Evolutionary conservation across 2,329 filamentous ascomycete genomes (phyloP), one percentile per base, ranked within the genome.

Genomic region (Pyricularia pennisetigena): DNA sequence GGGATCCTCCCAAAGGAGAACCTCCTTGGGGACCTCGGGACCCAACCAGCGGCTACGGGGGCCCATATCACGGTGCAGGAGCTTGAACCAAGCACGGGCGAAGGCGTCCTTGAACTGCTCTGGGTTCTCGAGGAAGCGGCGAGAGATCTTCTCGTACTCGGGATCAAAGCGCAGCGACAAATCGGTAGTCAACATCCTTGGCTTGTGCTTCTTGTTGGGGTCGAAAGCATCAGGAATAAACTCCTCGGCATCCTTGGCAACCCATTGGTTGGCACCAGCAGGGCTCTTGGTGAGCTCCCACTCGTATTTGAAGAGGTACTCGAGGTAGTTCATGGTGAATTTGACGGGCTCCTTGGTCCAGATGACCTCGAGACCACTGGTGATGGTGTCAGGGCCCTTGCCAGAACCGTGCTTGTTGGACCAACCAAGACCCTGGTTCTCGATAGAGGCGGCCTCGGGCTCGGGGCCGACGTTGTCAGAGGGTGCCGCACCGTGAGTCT

Each of bases 81-180:
- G 85, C 86, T 94, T 93, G 86, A 92, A 94, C 91, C 91, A 94
- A 16, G 91, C 91, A 66, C 86, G 86, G 26, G 85, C 82, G 74
- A 93, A 94, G 9, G 85, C 88, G 70, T 92, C 87, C 68, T 83
- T 83, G 57, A 93, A 83, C 81, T 91, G 79, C 64, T 90, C 83
- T 1, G 88, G 88, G 79, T 93, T 80, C 72, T 87, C 85, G 64
- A 89, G 80, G 85, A 88, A 93, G 73, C 83, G 85, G 67, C 88
- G 86, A 23, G 89, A 85, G 75, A 94, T 91, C 85, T 92, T 92
- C 80, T 90, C 88, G 80, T 91, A 94, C 8, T 73, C 81, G 1
- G 89, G 87, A 75, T 93, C 91, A 75, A 86, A 85, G 72, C 90
- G 89, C 68, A 94, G 85, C 4, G 91, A 81, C 69, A 94, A 78